Evolutionary conservation across 2,329 filamentous ascomycete genomes (phyloP), one percentile per base, ranked within the genome.

Genomic region (Lasiodiplodia sp.): DNA sequence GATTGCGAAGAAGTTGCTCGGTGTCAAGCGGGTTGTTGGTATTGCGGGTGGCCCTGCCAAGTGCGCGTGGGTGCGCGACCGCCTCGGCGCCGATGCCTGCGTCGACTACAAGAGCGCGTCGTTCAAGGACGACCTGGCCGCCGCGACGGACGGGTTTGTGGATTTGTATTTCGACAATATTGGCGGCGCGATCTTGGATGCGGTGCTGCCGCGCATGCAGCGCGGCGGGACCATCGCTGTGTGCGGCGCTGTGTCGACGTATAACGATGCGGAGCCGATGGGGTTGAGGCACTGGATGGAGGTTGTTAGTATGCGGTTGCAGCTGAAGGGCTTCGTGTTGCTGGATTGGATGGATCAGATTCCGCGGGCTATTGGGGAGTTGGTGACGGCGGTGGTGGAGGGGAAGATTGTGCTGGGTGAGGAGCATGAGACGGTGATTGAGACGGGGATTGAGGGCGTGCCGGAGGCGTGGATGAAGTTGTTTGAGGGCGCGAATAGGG

Each of bases 321-420:
- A 78, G 63, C 73, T 85, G 25, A 77, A 75, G 69, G 83, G 83
- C 0, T 94, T 94, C 79, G 90, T 94, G 71, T 86, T 93, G 60
- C 87, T 92, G 68, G 92, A 94, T 77, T 92, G 28, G 3, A 16
- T 28, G 38, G 28, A 56, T 10, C 23, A 72, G 37, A 34, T 63
- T 18, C n/a, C 31, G 18, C 16, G 28, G 21, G 34, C 16, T 2
- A 31, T 62, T 2, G 53, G 16, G n/a, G 40, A 58, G 38, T 67
- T 79, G 28, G 69, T 75, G 0, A 69, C 75, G 69, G 73, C 68
- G 8, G 73, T 74, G 16, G 78, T 80, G 71, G 81, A 83, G n/a
- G 83, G 82, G 16, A 85, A 83, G 78, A 77, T 86, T 53, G 73
- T 79, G 65, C 73, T 84, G 38, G 77, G 78, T 0, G 76, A 79